Base-by-base conservation (phyloP, 805 yeast species). In the Candida adriatica region DNA sequence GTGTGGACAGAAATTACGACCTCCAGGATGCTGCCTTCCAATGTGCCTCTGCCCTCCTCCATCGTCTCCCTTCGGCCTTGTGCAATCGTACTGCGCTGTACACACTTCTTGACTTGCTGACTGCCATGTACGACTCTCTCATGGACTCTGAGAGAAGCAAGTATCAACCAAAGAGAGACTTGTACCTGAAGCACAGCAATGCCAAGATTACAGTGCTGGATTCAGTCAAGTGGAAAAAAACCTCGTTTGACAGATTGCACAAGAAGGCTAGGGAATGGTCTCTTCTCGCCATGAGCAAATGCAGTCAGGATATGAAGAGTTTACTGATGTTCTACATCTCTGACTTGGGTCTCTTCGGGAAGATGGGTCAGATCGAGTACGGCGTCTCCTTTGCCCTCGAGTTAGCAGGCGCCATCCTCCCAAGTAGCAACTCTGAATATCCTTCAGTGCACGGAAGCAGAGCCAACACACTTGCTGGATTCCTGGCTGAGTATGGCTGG, bases 381-480 rank as follows among this genome's bases (percentile, higher is more conserved):
- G 97, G 97, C 33, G 79, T 87, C 29, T 79, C 94, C 0, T 84
- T 90, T 65, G 97, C 98, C 0, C 61, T 88, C 36, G 92, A 84
- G 43, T 71, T 86, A 78, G 94, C 95, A 2, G 86, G 92, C 4
- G 55, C 71, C 5, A 69, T 85, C 9, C 59, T 77, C n/a, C 66
- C 78, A 13, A 66, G 66, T 18, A 94, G 85, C 46, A 61, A 78
- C 26, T 67, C 73, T 3, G 68, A 70, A 26, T 61, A 76, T 24
- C 51, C 68, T 30, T 42, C 46, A 9, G 36, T 48, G 14, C 53
- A 59, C 8, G 58, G 51, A 21, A 54, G 54, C 39, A 61, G 59
- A 21, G 69, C 71, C 35, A 66, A 75, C 48, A 73, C 85, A 1
- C 65, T 80, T 20, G 79, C 94, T 0, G 77, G 78, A 0, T 79